These are phyloP conservation scores for Tetrapisispora namnaoensis DNA, from an alignment of 805 yeast genomes.

Conservation along the genomic window DNA sequence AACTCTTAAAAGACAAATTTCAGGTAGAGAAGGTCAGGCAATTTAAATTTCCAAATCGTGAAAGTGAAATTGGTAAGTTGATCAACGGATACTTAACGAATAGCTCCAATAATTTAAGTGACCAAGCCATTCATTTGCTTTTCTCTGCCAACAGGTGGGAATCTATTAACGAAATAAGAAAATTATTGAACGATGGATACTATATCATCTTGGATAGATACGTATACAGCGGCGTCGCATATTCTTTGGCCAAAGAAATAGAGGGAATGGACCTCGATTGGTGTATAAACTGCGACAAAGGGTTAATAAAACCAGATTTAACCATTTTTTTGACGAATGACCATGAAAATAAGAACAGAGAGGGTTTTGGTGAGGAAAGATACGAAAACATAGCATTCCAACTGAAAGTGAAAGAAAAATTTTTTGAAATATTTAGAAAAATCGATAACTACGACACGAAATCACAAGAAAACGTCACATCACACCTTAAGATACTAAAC, in stretches of 20 bases:
- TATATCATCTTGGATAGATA: conserved; percentile 75
- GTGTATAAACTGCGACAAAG: conserved; percentile 75
- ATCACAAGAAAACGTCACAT: background rate
- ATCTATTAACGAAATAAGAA: conserved; percentile 37
- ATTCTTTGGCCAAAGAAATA: conserved; percentile 64
- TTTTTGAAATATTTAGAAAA: conserved; percentile 37
- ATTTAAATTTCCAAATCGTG: conserved; percentile 79
- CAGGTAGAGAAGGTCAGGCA: background rate
- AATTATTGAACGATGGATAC: conserved; percentile 36
- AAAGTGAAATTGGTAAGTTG: conserved; percentile 70
- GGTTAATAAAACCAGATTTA: conserved; percentile 79
- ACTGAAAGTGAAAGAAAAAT: conserved; percentile 51
- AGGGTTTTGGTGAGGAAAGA: conserved; percentile 90
- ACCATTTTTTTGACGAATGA: conserved; percentile 61
- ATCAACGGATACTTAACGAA: conserved; percentile 65
- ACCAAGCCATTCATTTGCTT: conserved; percentile 75
- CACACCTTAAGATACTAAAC: conserved; percentile 38
- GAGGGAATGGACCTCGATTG: conserved; percentile 53
- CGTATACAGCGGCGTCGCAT: conserved; percentile 87
- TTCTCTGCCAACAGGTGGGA: conserved; percentile 98
- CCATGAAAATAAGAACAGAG: conserved; percentile 40
- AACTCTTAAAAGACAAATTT: conserved; percentile 30
- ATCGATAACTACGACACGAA: conserved; percentile 21
- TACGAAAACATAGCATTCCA: conserved; percentile 77
- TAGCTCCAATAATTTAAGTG: conserved; percentile 42